Evolutionary conservation across 768 basidiomycete species (phyloP).

Genomic region (Pleurotus giganteus): DNA sequence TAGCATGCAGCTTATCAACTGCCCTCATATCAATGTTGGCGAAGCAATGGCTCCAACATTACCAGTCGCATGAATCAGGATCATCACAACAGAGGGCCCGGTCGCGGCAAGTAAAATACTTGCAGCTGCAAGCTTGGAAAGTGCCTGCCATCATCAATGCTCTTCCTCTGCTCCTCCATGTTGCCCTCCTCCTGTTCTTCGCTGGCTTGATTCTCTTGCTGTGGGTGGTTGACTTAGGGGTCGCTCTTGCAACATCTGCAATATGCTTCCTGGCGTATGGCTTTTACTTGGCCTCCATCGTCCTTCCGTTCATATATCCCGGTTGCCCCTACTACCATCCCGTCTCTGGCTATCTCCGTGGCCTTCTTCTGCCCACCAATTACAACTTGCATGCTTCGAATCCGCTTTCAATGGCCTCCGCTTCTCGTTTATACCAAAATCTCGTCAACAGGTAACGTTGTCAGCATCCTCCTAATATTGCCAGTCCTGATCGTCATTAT

Average conservation of each 20-base stretch:
- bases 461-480: neutral
- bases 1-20: constrained; percentile 39
- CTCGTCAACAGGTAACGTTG: neutral
- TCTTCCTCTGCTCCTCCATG: constrained; percentile 46
- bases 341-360: neutral
- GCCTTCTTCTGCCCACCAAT: neutral
- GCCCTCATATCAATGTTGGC: constrained; percentile 44
- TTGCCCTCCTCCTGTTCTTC: constrained; percentile 50
- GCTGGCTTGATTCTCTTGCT: constrained; percentile 45
- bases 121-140: constrained; percentile 33
- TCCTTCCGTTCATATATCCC: neutral
- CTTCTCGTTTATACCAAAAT: neutral
- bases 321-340: constrained; percentile 2
- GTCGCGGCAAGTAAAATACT: constrained; percentile 34
- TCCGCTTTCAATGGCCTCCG: neutral
- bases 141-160: constrained; percentile 37
- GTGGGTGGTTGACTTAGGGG: constrained; percentile 29
- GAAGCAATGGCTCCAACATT: constrained; percentile 43
- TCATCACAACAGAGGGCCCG: constrained; percentile 35
- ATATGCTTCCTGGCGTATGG: neutral
- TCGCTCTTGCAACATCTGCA: constrained; percentile 17
- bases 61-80: constrained; percentile 32
- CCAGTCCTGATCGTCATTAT: neutral
- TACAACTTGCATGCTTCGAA: neutral
- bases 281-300: neutral